phyloP scores from a whole-genome alignment of 768 basidiomycete genomes.

The Leccinum boreale region DNA sequence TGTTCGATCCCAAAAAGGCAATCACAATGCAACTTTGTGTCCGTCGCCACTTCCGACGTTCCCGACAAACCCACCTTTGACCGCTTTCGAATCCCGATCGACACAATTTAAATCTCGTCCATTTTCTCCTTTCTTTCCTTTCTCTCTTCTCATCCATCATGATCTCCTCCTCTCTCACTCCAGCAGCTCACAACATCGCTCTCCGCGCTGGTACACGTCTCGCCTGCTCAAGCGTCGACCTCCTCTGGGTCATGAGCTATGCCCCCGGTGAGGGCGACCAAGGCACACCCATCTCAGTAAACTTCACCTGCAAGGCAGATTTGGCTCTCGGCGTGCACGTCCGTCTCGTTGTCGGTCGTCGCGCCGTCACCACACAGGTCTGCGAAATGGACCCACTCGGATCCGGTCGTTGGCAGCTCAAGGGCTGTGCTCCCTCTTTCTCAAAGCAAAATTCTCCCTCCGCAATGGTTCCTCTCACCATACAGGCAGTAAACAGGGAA shows the following conservation, averaged over 20 bases:
- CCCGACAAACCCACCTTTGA: background rate
- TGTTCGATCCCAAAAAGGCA: conserved; percentile 23
- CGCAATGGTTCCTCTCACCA: conserved; percentile 50
- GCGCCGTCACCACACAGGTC: conserved; percentile 67
- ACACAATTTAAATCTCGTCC: conserved; percentile 27
- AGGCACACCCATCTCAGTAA: conserved; percentile 61
- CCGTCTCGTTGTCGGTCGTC: conserved; percentile 70
- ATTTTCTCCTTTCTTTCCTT: background rate
- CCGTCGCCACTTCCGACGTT: background rate
- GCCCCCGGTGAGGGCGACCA: conserved; percentile 60
- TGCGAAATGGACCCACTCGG: conserved; percentile 45
- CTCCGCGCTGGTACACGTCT: conserved; percentile 17
- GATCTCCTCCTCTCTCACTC: conserved; percentile 4
- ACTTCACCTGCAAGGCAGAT: conserved; percentile 37
- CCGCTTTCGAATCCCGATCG: conserved; percentile 20
- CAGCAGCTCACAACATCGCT: conserved; percentile 9
- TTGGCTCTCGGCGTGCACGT: conserved; percentile 45
- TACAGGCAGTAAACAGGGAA: conserved; percentile 58
- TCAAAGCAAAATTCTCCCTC: conserved; percentile 37
- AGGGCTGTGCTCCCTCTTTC: conserved; percentile 57
- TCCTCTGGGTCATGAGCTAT: conserved; percentile 66
- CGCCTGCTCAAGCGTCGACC: conserved; percentile 46
- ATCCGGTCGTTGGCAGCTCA: conserved; percentile 61
- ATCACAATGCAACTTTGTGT: conserved; percentile 13
- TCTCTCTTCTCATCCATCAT: background rate